These are phyloP conservation scores for Ganoderma resinaceum DNA, from an alignment of 1,284 basidiomycete species.

Conservation along the genomic window DNA sequence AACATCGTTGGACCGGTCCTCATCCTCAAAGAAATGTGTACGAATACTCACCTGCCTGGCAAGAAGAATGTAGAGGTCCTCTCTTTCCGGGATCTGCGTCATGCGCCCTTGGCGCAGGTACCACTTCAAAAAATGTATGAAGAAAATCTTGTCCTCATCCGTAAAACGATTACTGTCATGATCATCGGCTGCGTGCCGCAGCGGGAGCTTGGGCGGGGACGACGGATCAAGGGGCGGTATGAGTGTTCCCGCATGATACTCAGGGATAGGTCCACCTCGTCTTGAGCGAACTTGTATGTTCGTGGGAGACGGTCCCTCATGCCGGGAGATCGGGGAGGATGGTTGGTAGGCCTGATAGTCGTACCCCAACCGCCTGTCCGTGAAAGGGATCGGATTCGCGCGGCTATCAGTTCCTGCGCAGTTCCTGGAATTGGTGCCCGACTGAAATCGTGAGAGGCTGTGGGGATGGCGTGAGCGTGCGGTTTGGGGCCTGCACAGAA, in stretches of 20 bases:
- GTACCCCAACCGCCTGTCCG: not conserved
- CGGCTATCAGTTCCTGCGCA: not conserved
- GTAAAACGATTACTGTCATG: not conserved
- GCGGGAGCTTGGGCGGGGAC: not conserved
- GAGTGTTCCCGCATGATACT: slow-evolving; percentile 7
- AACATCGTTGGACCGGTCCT: not conserved
- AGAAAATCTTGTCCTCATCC: slow-evolving; percentile 8
- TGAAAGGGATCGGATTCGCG: not conserved
- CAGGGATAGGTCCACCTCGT: slow-evolving; percentile 7
- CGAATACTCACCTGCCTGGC: slow-evolving; percentile 4
- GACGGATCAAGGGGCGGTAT: not conserved
- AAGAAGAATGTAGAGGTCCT: not conserved
- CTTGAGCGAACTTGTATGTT: slow-evolving; percentile 2
- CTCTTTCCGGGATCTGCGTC: not conserved
- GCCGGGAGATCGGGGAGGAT: not conserved
- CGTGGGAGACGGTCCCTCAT: not conserved
- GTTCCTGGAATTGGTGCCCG: not conserved
- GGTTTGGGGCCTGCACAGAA: not conserved
- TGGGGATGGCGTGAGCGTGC: not conserved
- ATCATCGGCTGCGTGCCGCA: not conserved
- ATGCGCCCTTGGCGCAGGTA: not conserved
- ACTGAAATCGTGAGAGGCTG: not conserved
- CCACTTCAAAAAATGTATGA: slow-evolving; percentile 12
- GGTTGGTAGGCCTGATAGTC: not conserved
- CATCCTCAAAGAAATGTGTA: too few species aligned